phyloP scores from a whole-genome alignment of 371 early-diverging fungal genomes.

The Mucor piriformis region DNA sequence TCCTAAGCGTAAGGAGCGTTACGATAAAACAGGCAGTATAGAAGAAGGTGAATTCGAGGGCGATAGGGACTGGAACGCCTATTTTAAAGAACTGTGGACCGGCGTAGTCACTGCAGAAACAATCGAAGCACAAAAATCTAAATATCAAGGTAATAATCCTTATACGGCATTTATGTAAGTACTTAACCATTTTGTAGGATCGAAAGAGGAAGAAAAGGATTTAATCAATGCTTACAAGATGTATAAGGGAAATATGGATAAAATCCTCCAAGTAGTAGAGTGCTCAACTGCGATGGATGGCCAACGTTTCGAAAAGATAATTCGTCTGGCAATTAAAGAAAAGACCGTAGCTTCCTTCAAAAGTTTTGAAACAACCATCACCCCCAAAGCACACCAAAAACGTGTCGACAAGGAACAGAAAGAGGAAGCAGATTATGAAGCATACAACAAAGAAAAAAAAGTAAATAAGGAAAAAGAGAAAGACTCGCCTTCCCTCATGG shows the following conservation, averaged over 20 bases:
- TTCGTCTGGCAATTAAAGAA: conserved; percentile 66
- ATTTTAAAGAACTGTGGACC: conserved; percentile 81
- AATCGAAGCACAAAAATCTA: conserved; percentile 68
- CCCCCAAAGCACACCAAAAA: conserved; percentile 47
- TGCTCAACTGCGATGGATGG: conserved; percentile 71
- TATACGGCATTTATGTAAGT: background rate
- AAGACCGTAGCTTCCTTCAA: conserved; percentile 54
- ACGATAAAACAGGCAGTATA: conserved; percentile 70
- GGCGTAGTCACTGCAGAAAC: conserved; percentile 77
- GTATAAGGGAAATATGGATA: conserved; percentile 75
- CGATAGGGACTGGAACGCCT: conserved; percentile 79
- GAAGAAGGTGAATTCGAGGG: conserved; percentile 39
- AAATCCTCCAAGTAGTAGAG: conserved; percentile 68
- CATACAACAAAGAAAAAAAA: conserved; percentile 43
- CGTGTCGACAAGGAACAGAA: conserved; percentile 62
- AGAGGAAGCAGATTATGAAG: conserved; percentile 46
- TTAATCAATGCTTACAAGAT: conserved; percentile 69
- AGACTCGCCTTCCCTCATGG: conserved; percentile 41
- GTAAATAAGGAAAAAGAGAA: conserved; percentile 18
- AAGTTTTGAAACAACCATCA: conserved; percentile 58
- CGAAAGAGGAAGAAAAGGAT: conserved; percentile 84
- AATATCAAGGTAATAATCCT: conserved; percentile 63
- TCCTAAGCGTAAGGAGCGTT: conserved; percentile 67
- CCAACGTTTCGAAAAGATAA: conserved; percentile 64
- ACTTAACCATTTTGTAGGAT: conserved; percentile 47